Evolutionary conservation across 2,329 filamentous ascomycete species (phyloP).

Genomic region (Aspergillus amoenus): DNA sequence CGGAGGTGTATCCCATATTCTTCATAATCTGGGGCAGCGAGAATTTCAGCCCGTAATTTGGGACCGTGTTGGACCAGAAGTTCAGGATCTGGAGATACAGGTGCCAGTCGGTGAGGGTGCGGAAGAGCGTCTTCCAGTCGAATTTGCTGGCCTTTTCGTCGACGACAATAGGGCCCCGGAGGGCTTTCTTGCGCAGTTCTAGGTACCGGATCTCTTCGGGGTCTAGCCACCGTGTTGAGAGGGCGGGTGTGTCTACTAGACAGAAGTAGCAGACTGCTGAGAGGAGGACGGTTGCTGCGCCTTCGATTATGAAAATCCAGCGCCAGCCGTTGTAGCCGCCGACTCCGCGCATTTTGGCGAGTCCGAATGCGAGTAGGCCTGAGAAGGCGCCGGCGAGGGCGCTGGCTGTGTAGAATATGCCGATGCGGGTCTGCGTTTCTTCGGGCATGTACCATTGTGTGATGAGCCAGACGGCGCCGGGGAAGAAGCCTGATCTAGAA

Average conservation of each 20-base stretch:
- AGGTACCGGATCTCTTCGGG: conserved; percentile 33
- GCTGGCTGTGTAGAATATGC: conserved; percentile 76
- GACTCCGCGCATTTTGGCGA: conserved; percentile 76
- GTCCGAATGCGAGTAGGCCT: conserved; percentile 71
- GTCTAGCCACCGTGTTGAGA: conserved; percentile 37
- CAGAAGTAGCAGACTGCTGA: conserved; percentile 14
- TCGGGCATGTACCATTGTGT: conserved; percentile 68
- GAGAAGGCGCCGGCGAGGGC: conserved; percentile 79
- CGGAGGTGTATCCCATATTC: conserved; percentile 54
- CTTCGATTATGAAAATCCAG: conserved; percentile 52
- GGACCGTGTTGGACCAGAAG: not conserved
- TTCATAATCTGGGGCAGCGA: conserved; percentile 60
- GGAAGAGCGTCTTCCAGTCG: conserved; percentile 1
- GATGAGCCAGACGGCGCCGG: conserved; percentile 24
- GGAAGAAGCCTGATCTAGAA: conserved; percentile 25
- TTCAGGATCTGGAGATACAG: not conserved
- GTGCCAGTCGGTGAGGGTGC: not conserved
- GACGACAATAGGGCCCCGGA: conserved; percentile 8
- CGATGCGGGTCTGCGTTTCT: conserved; percentile 71
- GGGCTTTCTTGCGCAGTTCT: conserved; percentile 5
- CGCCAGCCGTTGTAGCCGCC: conserved; percentile 49
- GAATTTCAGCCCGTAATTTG: conserved; percentile 5
- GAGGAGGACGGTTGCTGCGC: conserved; percentile 34
- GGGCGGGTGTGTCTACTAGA: conserved; percentile 43
- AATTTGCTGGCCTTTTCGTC: conserved; percentile 4